Percentiles rank a stretch among this genome's conserved stretches.
These are phyloP conservation scores for Leishmania tarentolae DNA, from an alignment of 208 protist genomes.

Conservation along the genomic window DNA sequence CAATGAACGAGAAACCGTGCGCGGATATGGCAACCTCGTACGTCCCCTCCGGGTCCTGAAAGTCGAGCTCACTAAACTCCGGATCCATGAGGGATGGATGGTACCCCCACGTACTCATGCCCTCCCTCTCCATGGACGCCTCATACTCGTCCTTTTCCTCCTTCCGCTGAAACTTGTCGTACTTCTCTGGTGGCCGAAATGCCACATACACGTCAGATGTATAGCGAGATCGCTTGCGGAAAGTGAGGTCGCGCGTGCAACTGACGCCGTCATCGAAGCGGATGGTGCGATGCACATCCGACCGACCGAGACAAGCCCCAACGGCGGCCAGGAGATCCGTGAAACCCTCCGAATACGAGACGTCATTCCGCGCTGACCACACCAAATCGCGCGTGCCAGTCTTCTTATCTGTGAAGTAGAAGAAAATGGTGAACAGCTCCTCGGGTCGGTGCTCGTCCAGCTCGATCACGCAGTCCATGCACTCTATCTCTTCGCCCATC, in stretches of 20 bases:
- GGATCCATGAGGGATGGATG: constrained; percentile 85
- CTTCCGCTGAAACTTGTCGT: constrained; percentile 85
- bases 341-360: constrained; percentile 82
- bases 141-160: constrained; percentile 82
- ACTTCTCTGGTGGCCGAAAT: constrained; percentile 78
- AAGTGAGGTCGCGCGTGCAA: constrained; percentile 72
- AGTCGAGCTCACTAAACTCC: constrained; percentile 83
- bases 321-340: constrained; percentile 85
- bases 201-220: constrained; percentile 84
- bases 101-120: constrained; percentile 88
- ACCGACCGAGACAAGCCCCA: constrained; percentile 77
- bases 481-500: constrained; percentile 89
- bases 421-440: constrained; percentile 86
- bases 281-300: constrained; percentile 88
- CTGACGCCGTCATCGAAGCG: constrained; percentile 85
- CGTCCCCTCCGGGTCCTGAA: constrained; percentile 80
- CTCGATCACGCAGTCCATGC: constrained; percentile 88
- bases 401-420: constrained; percentile 83
- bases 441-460: constrained; percentile 86
- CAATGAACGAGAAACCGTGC: constrained; percentile 79
- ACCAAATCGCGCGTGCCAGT: constrained; percentile 73
- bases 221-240: constrained; percentile 86
- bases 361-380: constrained; percentile 84
- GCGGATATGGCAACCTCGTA: constrained; percentile 82
- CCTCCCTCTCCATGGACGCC: constrained; percentile 59